Evolutionary conservation across 1,284 basidiomycete genomes (phyloP), one percentile per base, ranked within the genome.

Genomic region (Moesziomyces parantarcticus): DNA sequence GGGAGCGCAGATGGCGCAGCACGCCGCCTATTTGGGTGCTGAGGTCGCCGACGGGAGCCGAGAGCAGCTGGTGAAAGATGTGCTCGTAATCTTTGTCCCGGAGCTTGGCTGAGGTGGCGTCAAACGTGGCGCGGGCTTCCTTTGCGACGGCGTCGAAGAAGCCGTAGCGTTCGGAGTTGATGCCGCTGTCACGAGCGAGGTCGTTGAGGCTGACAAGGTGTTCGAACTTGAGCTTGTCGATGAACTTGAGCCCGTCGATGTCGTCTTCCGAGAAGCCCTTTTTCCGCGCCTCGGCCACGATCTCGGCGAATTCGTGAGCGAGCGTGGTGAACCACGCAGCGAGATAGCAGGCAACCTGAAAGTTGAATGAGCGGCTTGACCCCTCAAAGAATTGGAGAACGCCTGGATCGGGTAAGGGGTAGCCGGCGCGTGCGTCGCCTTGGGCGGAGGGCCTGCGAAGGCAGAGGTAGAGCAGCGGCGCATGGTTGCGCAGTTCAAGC

Each of bases 391-490:
- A 64, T 20, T 40, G 6, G 16, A 29, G 13, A 18, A 64, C 50
- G 11, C 23, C 40, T 2, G 26, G 9, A n/a, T 64, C 55, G 8
- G 42, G 25, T 5, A 58, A 36, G 13, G 61, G 61, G 26, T 32
- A 64, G 41, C 50, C 55, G 16, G 7, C 20, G 7, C 34, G 25
- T 8, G 54, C 40, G 7, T 42, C 23, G n/a, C 7, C 23, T 1
- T 48, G 23, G 34, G 22, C 41, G 23, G 23, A 3, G 23, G n/a
- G 3, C 9, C 34, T 21, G 5, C 55, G 50, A 13, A 59, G 13
- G 57, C 63, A 66, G 39, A 66, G n/a, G 43, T 55, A 66, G 16
- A 66, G 63, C 9, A 59, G 56, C 18, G 63, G 63, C 1, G 52
- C 34, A 10, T 26, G 23, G 9, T 46, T 34, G 6, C 44, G 36